Evolutionary conservation across 768 basidiomycete genomes (phyloP).

Genomic region (Rubroboletus satanas): DNA sequence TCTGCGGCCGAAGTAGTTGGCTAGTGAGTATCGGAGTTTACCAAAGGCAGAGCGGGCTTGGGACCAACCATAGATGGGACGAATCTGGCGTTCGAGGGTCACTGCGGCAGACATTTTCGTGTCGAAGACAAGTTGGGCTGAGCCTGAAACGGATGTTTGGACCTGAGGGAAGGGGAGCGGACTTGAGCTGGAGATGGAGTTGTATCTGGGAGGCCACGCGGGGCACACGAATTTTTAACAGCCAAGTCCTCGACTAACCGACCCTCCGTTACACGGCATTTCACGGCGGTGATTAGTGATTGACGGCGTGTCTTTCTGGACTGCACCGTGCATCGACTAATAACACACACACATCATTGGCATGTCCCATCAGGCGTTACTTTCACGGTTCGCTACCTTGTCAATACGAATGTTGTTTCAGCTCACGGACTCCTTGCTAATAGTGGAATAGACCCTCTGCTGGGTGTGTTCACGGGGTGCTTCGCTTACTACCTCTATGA

Average conservation of each 20-base stretch:
- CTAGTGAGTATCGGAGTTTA: slow-evolving; percentile 1
- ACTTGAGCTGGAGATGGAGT: background rate
- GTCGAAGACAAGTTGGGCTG: background rate
- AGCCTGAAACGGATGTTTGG: background rate
- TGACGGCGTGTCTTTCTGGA: background rate
- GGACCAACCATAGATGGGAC: slow-evolving; percentile 74
- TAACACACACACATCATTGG: background rate
- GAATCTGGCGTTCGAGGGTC: slow-evolving; percentile 77
- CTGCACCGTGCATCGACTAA: background rate
- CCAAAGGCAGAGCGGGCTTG: background rate
- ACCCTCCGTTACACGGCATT: slow-evolving; percentile 25
- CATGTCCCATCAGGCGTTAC: slow-evolving; percentile 42
- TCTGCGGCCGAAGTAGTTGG: slow-evolving; percentile 41
- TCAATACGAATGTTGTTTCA: background rate
- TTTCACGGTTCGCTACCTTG: slow-evolving; percentile 30
- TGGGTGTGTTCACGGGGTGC: slow-evolving; percentile 75
- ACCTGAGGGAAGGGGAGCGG: slow-evolving; percentile 3
- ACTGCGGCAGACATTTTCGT: slow-evolving; percentile 44
- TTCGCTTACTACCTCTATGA: slow-evolving; percentile 81
- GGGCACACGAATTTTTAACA: slow-evolving; percentile 24
- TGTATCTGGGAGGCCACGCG: slow-evolving; percentile 4
- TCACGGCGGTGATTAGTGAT: slow-evolving; percentile 19
- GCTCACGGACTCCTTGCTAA: slow-evolving; percentile 2
- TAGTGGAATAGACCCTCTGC: slow-evolving; percentile 65
- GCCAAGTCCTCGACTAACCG: slow-evolving; percentile 19